A percentile compares a stretch with the other conserved stretches of the same genome.
Conservation (phyloP, 2,329 filamentous ascomycete genomes). For the Mycosphaerella sp. region DNA sequence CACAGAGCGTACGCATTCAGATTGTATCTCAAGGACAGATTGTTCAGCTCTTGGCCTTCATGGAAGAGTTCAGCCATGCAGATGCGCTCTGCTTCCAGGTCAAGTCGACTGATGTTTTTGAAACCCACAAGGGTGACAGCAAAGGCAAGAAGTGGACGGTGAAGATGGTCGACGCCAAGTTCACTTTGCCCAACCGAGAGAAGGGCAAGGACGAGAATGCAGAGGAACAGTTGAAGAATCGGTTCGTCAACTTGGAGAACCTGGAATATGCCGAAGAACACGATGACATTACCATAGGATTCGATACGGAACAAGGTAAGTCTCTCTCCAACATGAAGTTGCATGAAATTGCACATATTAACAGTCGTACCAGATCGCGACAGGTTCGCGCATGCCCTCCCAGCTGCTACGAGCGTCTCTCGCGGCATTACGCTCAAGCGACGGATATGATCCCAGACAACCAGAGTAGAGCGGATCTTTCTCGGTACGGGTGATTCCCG, state of each 20-base stretch:
- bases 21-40: constrained; percentile 69
- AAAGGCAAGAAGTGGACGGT: constrained; percentile 57
- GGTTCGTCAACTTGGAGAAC: constrained; percentile 78
- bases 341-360: neutral
- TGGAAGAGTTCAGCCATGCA: constrained; percentile 79
- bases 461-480: neutral
- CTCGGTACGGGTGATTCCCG: neutral
- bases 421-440: constrained; percentile 41
- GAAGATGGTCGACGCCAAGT: constrained; percentile 83
- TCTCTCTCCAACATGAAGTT: neutral
- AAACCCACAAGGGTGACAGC: constrained; percentile 45
- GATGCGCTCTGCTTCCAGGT: constrained; percentile 84
- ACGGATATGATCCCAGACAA: constrained; percentile 22
- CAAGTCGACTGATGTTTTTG: constrained; percentile 76
- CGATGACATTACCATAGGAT: constrained; percentile 80
- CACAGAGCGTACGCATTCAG: constrained; percentile 70
- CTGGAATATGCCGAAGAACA: constrained; percentile 87
- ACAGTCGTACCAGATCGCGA: constrained; percentile 39
- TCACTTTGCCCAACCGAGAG: constrained; percentile 62
- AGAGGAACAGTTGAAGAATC: constrained; percentile 55
- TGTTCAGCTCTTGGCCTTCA: constrained; percentile 75
- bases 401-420: constrained; percentile 37
- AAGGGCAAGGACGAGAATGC: constrained; percentile 48
- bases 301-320: constrained; percentile 60
- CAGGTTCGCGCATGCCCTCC: constrained; percentile 41